phyloP scores from a whole-genome alignment of 257 asterid genomes.

The Solanum paucissectum region DNA sequence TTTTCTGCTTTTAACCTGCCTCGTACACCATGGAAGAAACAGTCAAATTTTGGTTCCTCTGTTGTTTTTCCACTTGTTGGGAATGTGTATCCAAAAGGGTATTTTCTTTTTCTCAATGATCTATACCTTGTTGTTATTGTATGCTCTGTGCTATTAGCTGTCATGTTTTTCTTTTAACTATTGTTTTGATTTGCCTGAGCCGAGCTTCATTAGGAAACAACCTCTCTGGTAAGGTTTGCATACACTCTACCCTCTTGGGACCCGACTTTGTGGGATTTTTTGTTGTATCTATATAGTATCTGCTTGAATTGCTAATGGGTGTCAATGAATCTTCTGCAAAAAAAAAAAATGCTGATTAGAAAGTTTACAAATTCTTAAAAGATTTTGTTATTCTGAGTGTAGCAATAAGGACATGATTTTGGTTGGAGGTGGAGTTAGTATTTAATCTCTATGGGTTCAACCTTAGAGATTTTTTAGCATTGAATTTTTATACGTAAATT shows the following conservation, averaged over 20 bases:
- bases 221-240: background rate
- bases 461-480: background rate
- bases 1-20: background rate
- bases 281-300: background rate
- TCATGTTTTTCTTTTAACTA: background rate
- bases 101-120: background rate
- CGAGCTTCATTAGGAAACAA: background rate
- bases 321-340: background rate
- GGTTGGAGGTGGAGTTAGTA: background rate
- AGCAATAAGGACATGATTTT: background rate
- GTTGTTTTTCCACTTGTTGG: constrained; percentile 66
- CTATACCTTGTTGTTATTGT: background rate
- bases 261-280: background rate
- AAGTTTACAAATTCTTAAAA: background rate
- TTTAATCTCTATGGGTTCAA: background rate
- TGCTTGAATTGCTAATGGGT: background rate
- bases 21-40: background rate
- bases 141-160: background rate
- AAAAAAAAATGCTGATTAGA: background rate
- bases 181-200: background rate
- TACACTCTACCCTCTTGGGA: background rate
- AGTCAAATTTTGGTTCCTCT: constrained; percentile 30
- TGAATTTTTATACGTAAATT: background rate
- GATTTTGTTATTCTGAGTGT: background rate
- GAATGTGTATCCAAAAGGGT: constrained; percentile 90